Base-by-base conservation (phyloP, 202 grass and related monocot species). In the Tripidium arundinaceum region DNA sequence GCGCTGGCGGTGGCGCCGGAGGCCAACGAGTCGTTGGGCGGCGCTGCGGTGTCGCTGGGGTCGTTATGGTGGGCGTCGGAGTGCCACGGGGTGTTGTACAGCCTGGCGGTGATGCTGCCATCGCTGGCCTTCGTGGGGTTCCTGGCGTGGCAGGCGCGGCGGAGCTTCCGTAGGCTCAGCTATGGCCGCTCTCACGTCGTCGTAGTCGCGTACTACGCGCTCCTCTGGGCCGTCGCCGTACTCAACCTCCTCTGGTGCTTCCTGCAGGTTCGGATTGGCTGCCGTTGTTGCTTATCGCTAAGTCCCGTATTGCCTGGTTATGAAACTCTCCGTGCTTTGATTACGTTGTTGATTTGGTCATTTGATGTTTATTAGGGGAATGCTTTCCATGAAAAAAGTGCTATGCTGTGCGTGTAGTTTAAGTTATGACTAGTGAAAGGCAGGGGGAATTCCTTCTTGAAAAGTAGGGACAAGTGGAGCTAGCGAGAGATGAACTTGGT, bases 191-290 rank as follows among this genome's bases (percentile, higher is more conserved):
- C 96, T 21, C 90, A 93, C 78, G 84, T 99, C 40, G 90, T 99
- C 65, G 88, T 96, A 28, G 87, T 91, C 39, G 91, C 87, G 37
- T 99, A 99, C 77, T 94, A 91, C 65, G 90, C 80, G 29, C 85
- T 99, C 66, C 71, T 99, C 60, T 99, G 96, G 96, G 72, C 76
- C 54, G 88, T 99, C 55, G 83, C 88, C 62, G n/a, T 96, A 11
- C 79, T 99, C 75, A 99, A 99, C 83, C 96, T 99, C 71, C 76
- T 99, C 47, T 99, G 96, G 92, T 96, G 92, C 85, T 80, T 96
- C 58, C 74, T 99, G 13, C 92, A 96, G 96, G 96, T 99, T 19
- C 62, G n/a, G 7, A 26, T 75, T 33, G 2, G 55, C 18, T 54
- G 62, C 50, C 15, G 2, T 4, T 62, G 14, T 25, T 77, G 10